Evolutionary conservation across 106 monocot species (phyloP).

Genomic region (Vanilla planifolia): DNA sequence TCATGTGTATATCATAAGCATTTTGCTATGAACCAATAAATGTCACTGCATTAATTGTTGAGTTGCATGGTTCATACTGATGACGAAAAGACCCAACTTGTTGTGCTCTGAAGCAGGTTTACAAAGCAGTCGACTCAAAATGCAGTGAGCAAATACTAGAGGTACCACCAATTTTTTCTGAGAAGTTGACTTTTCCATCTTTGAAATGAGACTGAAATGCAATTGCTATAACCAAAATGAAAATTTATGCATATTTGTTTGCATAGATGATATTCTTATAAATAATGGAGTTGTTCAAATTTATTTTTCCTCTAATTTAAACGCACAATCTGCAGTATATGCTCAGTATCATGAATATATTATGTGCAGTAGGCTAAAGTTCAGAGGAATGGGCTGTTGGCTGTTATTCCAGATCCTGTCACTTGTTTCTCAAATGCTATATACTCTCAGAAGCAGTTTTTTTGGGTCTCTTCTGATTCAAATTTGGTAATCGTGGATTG

Average conservation of each 20-base stretch:
- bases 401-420: constrained; percentile 90
- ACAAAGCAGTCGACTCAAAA: constrained; percentile 73
- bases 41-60: background rate
- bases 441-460: constrained; percentile 79
- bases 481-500: constrained; percentile 92
- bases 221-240: background rate
- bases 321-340: too few relatives aligned
- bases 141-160: constrained; percentile 77
- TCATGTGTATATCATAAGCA: background rate
- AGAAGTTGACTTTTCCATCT: background rate
- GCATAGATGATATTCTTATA: background rate
- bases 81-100: background rate
- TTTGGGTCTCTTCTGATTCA: constrained; percentile 49
- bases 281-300: background rate
- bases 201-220: background rate
- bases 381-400: constrained; percentile 61
- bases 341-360: constrained; percentile 3
- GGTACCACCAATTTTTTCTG: constrained; percentile 34
- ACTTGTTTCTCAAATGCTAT: constrained; percentile 90
- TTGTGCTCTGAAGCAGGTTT: constrained; percentile 49
- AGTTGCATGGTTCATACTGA: background rate
- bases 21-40: background rate
- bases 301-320: too few relatives aligned
- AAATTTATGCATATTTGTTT: background rate
- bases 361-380: constrained; percentile 73